Evolutionary conservation across 2,329 filamentous ascomycete species (phyloP).

Genomic region (Stagonosporopsis chrysanthemi): DNA sequence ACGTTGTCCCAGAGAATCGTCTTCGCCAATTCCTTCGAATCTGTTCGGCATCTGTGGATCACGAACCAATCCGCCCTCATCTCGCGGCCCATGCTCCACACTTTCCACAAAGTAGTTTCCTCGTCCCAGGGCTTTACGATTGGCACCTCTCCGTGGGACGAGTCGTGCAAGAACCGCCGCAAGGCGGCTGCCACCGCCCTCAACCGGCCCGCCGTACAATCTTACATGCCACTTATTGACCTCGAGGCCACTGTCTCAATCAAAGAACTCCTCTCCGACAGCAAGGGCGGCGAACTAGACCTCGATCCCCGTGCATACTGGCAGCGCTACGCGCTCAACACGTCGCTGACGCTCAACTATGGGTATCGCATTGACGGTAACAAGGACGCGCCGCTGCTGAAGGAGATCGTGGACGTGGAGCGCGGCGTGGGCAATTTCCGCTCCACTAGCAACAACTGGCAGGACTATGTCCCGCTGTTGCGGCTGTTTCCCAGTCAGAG

Average conservation of each 20-base stretch:
- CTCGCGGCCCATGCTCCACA: constrained; percentile 79
- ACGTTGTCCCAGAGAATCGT: constrained; percentile 65
- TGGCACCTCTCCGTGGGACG: constrained; percentile 84
- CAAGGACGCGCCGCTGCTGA: constrained; percentile 70
- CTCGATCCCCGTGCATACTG: constrained; percentile 77
- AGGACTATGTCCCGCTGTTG: constrained; percentile 81
- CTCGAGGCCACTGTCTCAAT: constrained; percentile 76
- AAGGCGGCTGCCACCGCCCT: constrained; percentile 82
- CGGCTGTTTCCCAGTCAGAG: constrained; percentile 70
- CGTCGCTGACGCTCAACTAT: constrained; percentile 79
- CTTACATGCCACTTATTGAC: constrained; percentile 84
- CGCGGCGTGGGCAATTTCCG: constrained; percentile 77
- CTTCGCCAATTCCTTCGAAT: constrained; percentile 80
- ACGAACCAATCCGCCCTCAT: constrained; percentile 80
- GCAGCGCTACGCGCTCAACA: constrained; percentile 78
- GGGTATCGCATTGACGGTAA: constrained; percentile 77
- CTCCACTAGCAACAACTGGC: constrained; percentile 83
- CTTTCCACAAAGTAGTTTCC: constrained; percentile 71
- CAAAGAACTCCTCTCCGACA: constrained; percentile 73
- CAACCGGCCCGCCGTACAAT: constrained; percentile 77
- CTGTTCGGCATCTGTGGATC: constrained; percentile 77
- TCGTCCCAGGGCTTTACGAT: constrained; percentile 62
- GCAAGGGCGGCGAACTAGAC: constrained; percentile 66
- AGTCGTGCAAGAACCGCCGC: constrained; percentile 77
- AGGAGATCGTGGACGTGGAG: constrained; percentile 79